Conservation (phyloP, 352 stramenopile species). For the Phytopythium boreale region DNA sequence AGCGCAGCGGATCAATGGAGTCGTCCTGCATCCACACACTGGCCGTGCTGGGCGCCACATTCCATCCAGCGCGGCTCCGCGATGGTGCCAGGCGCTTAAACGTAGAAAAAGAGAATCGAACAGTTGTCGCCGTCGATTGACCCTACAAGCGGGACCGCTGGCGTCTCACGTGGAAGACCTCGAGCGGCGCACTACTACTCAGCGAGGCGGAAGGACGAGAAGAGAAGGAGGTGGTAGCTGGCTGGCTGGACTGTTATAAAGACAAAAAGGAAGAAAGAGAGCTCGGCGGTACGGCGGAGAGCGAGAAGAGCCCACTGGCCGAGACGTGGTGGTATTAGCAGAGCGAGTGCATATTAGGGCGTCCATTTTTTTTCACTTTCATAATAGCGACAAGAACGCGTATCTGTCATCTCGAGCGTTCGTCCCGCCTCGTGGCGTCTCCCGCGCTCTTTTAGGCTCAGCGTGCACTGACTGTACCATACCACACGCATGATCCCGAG, state of each 20-base stretch:
- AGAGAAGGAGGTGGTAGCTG: neutral
- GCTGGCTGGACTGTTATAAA: conserved; percentile 3
- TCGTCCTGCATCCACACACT: too few relatives aligned
- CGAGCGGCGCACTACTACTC: too few relatives aligned
- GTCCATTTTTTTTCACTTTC: neutral
- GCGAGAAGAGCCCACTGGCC: neutral
- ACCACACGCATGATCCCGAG: neutral
- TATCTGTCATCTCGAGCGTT: neutral
- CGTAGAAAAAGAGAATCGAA: conserved; percentile 2
- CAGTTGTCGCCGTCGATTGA: too few relatives aligned
- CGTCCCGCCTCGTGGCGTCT: neutral
- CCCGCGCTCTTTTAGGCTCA: neutral
- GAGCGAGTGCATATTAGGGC: conserved; percentile 4
- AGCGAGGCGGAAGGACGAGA: neutral
- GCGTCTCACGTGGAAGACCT: too few relatives aligned
- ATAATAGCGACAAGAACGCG: neutral
- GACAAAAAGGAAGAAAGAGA: neutral
- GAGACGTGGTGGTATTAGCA: conserved; percentile 1
- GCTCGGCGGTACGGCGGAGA: conserved; percentile 2
- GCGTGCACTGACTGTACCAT: too few relatives aligned
- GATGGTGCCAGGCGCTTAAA: neutral
- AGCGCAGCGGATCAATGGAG: neutral
- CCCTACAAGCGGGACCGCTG: neutral
- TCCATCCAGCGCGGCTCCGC: neutral
- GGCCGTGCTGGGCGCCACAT: neutral